A percentile compares a stretch with the other conserved stretches of the same genome.
Conservation (phyloP, 148 eudicot genomes). For the Dysphania ambrosioides region DNA sequence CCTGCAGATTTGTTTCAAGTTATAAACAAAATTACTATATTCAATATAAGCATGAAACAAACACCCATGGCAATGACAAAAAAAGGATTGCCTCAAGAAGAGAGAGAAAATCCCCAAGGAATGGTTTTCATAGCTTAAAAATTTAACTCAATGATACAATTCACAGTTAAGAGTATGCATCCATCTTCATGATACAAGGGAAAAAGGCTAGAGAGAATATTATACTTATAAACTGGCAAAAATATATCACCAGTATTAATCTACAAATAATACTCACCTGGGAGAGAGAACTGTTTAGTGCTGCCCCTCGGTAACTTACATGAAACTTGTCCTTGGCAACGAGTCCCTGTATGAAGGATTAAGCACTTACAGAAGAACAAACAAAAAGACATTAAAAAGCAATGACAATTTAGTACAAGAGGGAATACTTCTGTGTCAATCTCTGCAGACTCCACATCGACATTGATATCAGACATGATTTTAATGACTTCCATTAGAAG, state of each 20-base stretch:
- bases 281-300: conserved; percentile 67
- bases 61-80: neutral
- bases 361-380: neutral
- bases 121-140: neutral
- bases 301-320: conserved; percentile 87
- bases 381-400: neutral
- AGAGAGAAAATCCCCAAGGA: neutral
- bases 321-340: conserved; percentile 94
- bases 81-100: neutral
- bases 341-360: conserved; percentile 55
- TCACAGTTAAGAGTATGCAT: neutral
- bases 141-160: neutral
- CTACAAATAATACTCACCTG: conserved; percentile 48
- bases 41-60: neutral
- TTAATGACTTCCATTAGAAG: conserved; percentile 77
- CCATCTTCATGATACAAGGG: neutral
- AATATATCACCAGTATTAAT: neutral
- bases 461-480: conserved; percentile 71
- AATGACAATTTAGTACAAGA: conserved; percentile 9
- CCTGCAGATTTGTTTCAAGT: conserved; percentile 41
- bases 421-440: conserved; percentile 77
- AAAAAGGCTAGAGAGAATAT: neutral
- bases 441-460: conserved; percentile 88
- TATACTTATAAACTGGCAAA: neutral
- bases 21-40: neutral